These are phyloP conservation scores for Phytophthora pluvialis DNA, from an alignment of 352 stramenopile genomes.

Conservation along the genomic window DNA sequence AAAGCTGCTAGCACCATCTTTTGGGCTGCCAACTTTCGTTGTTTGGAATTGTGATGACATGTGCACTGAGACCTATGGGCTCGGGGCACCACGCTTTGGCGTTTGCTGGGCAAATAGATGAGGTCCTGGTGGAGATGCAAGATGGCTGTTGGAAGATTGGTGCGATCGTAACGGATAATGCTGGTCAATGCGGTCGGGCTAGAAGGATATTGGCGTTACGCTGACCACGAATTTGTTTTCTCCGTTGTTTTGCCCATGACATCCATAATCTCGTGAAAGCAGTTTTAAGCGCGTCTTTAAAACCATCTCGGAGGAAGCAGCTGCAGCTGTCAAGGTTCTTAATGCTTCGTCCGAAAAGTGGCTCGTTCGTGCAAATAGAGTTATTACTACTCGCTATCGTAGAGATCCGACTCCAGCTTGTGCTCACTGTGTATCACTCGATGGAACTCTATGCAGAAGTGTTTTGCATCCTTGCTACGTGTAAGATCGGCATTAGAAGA, in stretches of 20 bases:
- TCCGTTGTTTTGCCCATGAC: not conserved
- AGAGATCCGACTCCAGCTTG: not conserved
- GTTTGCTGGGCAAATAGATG: too few species aligned
- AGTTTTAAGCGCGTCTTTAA: not conserved
- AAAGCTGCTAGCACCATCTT: too few species aligned
- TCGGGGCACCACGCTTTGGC: too few species aligned
- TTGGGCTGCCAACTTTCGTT: not conserved
- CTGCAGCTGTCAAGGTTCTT: not conserved
- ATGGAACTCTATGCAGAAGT: constrained; percentile 3
- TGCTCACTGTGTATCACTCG: not conserved
- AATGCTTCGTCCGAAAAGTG: not conserved
- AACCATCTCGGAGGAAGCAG: not conserved
- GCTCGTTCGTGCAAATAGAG: not conserved
- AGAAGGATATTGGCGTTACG: too few species aligned
- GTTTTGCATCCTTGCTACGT: not conserved
- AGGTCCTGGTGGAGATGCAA: too few species aligned
- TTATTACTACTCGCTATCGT: not conserved
- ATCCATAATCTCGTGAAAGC: not conserved
- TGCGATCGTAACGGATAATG: too few species aligned
- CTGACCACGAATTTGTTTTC: too few species aligned
- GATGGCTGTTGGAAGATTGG: too few species aligned
- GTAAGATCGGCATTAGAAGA: not conserved
- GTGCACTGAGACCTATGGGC: too few species aligned
- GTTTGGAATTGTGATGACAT: not conserved
- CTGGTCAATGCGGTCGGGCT: too few species aligned